A percentile compares a stretch with the other conserved stretches of the same genome.
phyloP scores from a whole-genome alignment of 2,329 filamentous ascomycete species.

The Truncatella angustata region DNA sequence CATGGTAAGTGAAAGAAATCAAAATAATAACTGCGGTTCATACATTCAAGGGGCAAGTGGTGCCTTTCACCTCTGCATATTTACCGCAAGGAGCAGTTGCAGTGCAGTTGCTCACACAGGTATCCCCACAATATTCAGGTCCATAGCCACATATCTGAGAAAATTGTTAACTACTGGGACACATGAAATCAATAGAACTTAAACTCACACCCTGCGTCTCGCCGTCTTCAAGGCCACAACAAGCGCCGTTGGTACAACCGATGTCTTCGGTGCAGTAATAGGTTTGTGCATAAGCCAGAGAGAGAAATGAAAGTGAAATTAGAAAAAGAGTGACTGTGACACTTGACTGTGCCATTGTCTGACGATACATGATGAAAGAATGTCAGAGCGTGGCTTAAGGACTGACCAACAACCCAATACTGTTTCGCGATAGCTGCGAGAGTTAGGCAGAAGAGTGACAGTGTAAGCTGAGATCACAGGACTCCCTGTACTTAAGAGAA shows the following conservation, averaged over 20 bases:
- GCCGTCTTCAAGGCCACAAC: neutral
- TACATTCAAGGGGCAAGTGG: constrained; percentile 30
- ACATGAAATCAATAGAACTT: neutral
- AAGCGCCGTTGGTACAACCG: neutral
- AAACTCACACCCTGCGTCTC: neutral
- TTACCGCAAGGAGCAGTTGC: constrained; percentile 11
- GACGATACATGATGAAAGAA: neutral
- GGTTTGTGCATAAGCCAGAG: neutral
- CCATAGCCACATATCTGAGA: neutral
- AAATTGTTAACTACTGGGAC: neutral
- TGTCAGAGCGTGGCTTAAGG: neutral
- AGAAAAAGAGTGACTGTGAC: neutral
- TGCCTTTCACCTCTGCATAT: neutral
- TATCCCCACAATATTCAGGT: neutral
- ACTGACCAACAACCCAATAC: no score
- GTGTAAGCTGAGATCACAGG: no score
- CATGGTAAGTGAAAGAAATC: constrained; percentile 4
- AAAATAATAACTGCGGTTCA: neutral
- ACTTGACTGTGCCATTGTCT: neutral
- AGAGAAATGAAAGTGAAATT: neutral
- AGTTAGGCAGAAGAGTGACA: neutral
- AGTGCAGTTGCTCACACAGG: neutral
- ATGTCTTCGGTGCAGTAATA: neutral
- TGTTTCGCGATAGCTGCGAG: no score
- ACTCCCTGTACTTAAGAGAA: no score